Evolutionary conservation across 2,329 filamentous ascomycete genomes (phyloP).

Genomic region (Fusarium kyushuense): DNA sequence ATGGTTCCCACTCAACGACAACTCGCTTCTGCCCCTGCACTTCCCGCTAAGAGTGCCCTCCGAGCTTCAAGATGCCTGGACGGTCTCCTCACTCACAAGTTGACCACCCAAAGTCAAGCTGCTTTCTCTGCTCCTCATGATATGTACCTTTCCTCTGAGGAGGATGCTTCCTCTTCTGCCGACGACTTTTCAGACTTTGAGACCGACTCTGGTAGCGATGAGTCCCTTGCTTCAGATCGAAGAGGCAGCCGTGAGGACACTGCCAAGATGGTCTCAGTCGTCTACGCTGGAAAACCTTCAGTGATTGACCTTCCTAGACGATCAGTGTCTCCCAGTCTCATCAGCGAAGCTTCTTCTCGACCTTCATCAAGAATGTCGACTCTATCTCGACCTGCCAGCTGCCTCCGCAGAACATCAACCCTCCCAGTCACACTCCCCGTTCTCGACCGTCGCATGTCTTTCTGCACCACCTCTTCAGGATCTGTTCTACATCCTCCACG

Average conservation of each 20-base stretch:
- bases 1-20: conserved; percentile 49
- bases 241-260: conserved; percentile 65
- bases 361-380: conserved; percentile 38
- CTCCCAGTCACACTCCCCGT: conserved; percentile 52
- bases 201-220: conserved; percentile 59
- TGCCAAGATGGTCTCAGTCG: conserved; percentile 69
- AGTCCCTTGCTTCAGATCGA: conserved; percentile 46
- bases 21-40: conserved; percentile 55
- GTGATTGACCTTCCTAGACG: conserved; percentile 64
- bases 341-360: conserved; percentile 49
- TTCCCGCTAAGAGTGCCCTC: conserved; percentile 64
- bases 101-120: conserved; percentile 49
- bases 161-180: conserved; percentile 72
- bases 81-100: conserved; percentile 50
- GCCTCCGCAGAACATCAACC: conserved; percentile 50
- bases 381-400: conserved; percentile 39
- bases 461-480: conserved; percentile 52
- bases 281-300: conserved; percentile 70
- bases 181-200: conserved; percentile 70
- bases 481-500: conserved; percentile 55
- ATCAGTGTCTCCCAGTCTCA: conserved; percentile 58
- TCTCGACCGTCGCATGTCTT: conserved; percentile 51
- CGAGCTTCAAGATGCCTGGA: conserved; percentile 59
- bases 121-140: conserved; percentile 63
- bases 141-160: conserved; percentile 73